phyloP scores from a whole-genome alignment of 106 monocot genomes.

The Triglochin maritima region DNA sequence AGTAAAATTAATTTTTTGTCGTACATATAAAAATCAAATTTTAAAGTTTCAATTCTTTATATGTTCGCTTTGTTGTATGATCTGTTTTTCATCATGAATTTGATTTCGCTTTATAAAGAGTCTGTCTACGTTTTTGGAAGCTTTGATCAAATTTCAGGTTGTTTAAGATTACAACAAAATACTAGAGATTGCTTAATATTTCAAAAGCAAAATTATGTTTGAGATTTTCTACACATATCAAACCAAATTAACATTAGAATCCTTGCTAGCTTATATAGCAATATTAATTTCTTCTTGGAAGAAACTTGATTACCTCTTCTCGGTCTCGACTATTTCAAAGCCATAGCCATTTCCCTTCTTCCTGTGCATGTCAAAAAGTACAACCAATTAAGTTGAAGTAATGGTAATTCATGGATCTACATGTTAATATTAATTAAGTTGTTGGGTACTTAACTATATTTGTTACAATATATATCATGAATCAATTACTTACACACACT shows the following conservation, averaged over 20 bases:
- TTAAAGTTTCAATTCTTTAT: too few relatives aligned
- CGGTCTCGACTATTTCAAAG: slow-evolving; percentile 32
- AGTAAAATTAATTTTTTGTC: too few relatives aligned
- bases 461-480: not conserved
- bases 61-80: too few relatives aligned
- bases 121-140: too few relatives aligned
- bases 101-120: too few relatives aligned
- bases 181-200: not conserved
- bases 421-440: not conserved
- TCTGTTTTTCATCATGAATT: too few relatives aligned
- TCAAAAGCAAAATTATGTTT: not conserved
- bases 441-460: not conserved
- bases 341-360: slow-evolving; percentile 86
- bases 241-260: too few relatives aligned
- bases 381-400: not conserved
- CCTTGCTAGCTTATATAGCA: not conserved
- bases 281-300: not conserved
- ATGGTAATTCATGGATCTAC: too few relatives aligned
- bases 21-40: too few relatives aligned
- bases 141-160: not conserved
- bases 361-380: slow-evolving; percentile 22
- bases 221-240: not conserved
- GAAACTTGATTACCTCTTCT: slow-evolving; percentile 29
- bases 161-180: not conserved
- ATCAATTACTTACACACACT: slow-evolving; percentile 52